A percentile compares a stretch with the other conserved stretches of the same genome.
Evolutionary conservation across 1,284 basidiomycete genomes (phyloP).

Genomic region (Cutaneotrichosporon spelunceum): DNA sequence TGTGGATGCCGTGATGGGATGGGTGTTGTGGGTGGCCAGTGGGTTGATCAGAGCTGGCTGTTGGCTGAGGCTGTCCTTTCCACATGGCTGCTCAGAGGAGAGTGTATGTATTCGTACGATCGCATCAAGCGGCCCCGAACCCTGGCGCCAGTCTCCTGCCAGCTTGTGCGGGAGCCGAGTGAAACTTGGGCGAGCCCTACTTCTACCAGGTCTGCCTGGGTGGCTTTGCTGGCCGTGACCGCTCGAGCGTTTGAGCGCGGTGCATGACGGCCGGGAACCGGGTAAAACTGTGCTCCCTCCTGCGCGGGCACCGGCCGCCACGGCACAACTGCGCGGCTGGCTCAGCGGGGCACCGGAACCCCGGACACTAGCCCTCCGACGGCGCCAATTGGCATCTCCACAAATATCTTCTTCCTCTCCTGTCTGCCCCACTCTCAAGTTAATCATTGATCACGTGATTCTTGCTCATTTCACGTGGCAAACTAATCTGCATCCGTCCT

Average conservation of each 20-base stretch:
- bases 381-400: neutral
- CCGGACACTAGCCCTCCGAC: neutral
- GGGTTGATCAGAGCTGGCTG: neutral
- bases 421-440: neutral
- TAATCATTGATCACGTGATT: neutral
- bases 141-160: neutral
- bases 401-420: neutral
- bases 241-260: too few relatives aligned
- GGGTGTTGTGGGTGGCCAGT: neutral
- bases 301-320: too few relatives aligned
- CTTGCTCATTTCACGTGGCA: neutral
- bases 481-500: neutral
- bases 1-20: neutral
- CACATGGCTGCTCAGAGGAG: too few relatives aligned
- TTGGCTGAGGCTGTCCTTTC: neutral
- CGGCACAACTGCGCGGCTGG: too few relatives aligned
- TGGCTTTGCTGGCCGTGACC: too few relatives aligned
- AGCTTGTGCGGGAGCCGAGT: too few relatives aligned
- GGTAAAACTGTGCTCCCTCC: too few relatives aligned
- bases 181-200: too few relatives aligned
- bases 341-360: neutral
- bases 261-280: neutral
- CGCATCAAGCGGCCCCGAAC: slow-evolving; percentile 3
- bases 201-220: too few relatives aligned
- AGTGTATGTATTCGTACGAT: slow-evolving; percentile 9